Base-by-base conservation (phyloP, 129 eudicot species). In the Smallanthus sonchifolius region DNA sequence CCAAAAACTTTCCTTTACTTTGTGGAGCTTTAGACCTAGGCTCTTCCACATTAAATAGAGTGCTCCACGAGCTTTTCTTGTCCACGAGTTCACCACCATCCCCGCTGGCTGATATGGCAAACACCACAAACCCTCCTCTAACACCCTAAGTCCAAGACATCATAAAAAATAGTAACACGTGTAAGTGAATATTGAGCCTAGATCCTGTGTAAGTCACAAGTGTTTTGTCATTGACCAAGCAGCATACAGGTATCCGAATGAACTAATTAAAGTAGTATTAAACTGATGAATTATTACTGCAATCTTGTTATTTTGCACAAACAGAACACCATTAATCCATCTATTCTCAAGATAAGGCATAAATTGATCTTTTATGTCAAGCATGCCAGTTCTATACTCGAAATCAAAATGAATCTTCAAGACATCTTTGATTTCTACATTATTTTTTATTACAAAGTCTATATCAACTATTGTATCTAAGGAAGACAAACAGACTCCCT, bases 21-120 rank as follows among this genome's bases (percentile, higher is more conserved):
- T 82, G 88, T 9, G 86, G 84, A 59, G 80, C 72, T 79, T 80
- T 88, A 16, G 86, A 75, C 67, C 93, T 81, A 38, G 99, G 99
- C 76, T 91, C 96, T 82, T 91, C 96, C 2, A 91, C 99, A 37
- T 95, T 82, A 77, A 91, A 91, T 19, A 91, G 67, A 47, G 96
- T 49, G 35, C 79, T 63, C 97, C 99, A 91, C 15, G 91, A 49
- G 70, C 54, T 86, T 82, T 84, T 91, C 85, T 85, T 95, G 63
- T 87, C 88, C 24, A 81, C 86, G 24, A 91, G 55, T 3, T 86
- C 96, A 11, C 86, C 89, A 68, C 83, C 97, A 42, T 91, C 99
- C 49, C 67, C 54, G 47, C 97, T 87, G 43, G 80, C 78, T 47
- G 93, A 81, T 45, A 95, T 83, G 19, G 97, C 97, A 76, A 88